Base-by-base conservation (phyloP, 148 eudicot species). In the Chenopodium formosanum region DNA sequence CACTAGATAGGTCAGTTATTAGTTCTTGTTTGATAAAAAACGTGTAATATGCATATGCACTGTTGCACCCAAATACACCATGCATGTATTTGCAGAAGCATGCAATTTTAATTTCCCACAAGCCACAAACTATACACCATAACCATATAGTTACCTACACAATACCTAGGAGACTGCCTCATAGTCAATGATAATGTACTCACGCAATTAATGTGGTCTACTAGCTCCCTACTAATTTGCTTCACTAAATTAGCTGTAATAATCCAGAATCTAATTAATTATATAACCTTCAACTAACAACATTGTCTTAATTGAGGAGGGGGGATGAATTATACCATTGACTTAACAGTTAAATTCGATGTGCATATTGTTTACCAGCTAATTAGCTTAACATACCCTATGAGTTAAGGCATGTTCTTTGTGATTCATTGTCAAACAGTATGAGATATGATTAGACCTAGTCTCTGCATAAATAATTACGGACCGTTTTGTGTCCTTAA, bases 321-420 rank as follows among this genome's bases (percentile, higher is more conserved):
- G 81, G 80, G 74, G 48, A 78, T 78, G 81, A 68, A 68, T 78
- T 66, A 79, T 50, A 69, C 65, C 75, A 50, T 67, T 29, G 74
- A 53, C 32, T 48, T 29, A 32, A 31, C 16, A 37, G 34, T 4
- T 23, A 27, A 60, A 40, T 29, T 2, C 13, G 4, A 44, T 0
- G 4, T 65, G 0, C n/a, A 37, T 76, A 23, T n/a, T 7, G 73
- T 69, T 69, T 32, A 69, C 34, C 73, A 69, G 73, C 73, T 69
- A 69, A 69, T 32, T 34, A 31, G 17, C 22, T 69, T 16, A 1
- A 17, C 44, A 69, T 78, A 65, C 29, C 74, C 75, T 79, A 53
- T 17, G 65, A 11, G 2, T 52, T 68, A 31, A 62, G 81, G 75
- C 81, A 31, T 52, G 46, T 44, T 67, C 19, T 50, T 79, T 27